Base-by-base conservation (phyloP, 1,284 basidiomycete species). In the Veloporphyrellus conicus region DNA sequence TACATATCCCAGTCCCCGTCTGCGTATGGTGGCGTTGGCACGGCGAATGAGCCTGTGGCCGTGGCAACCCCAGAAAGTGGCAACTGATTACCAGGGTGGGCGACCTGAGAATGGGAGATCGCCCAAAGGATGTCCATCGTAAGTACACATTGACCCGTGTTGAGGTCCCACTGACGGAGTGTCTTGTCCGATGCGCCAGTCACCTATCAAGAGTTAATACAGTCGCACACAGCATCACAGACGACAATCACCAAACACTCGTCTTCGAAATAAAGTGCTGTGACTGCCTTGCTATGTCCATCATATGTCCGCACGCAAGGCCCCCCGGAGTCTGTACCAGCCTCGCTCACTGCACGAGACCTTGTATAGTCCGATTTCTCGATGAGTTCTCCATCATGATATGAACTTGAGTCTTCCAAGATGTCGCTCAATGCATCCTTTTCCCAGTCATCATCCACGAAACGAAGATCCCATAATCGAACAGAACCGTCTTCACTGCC, bases 61-160 rank as follows among this genome's bases (percentile, higher is more conserved):
- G 81, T 76, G 0, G 76, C 74, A 0, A 76, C 67, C 14, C 76
- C 77, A 23, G 79, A 68, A 64, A 87, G 81, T 27, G 72, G 69
- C 49, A 73, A 63, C 46, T 68, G 65, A 31, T 61, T 65, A 22
- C 71, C 67, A 54, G 78, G 58, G 11, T 65, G 62, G 2, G 75
- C 65, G n/a, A 76, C 68, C 9, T 85, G 78, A 2, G 93, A 86
- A 70, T 99, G 95, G 15, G 92, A 92, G 58, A 99, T 97, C 3
- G 95, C 95, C 96, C 96, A 99, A 16, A 99, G 81, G 52, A 99
- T 96, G 70, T 99, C 96, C 96, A 99, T 99, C 11, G 95, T 96
- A 74, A 97, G 85, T 42, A 99, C 87, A 67, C 95, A 98, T 74
- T 99, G 95, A 5, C 95, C 95, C 0, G 95, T 98, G 33, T 83